A percentile compares a stretch with the other conserved stretches of the same genome.
These are phyloP conservation scores for Aspergillus sp. DNA, from an alignment of 2,329 filamentous ascomycete genomes.

Conservation along the genomic window DNA sequence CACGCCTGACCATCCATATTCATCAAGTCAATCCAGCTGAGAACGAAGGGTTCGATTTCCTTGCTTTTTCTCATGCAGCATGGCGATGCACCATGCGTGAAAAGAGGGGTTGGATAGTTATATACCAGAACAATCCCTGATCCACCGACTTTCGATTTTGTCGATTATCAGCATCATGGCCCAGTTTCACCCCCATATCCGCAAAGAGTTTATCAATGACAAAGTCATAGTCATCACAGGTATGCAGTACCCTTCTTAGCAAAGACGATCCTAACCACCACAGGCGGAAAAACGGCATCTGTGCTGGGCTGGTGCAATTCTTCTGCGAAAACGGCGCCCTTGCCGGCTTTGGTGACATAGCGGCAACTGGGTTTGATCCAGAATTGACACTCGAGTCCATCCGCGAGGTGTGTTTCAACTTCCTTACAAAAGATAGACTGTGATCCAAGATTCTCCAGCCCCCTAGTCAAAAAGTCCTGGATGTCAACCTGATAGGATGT, in stretches of 20 bases:
- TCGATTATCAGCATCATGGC: no score
- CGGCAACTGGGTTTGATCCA: slow-evolving; percentile 42
- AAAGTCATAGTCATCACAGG: slow-evolving; percentile 16
- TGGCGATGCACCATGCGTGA: no score
- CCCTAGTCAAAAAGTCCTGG: slow-evolving; percentile 34
- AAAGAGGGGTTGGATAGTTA: no score
- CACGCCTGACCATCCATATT: background rate
- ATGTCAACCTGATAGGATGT: slow-evolving; percentile 46
- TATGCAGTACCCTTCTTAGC: slow-evolving; percentile 1
- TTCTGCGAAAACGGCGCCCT: slow-evolving; percentile 36
- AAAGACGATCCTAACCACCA: background rate
- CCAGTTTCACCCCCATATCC: slow-evolving; percentile 9
- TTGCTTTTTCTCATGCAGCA: no score
- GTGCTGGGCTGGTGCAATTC: slow-evolving; percentile 36
- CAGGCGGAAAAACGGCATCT: slow-evolving; percentile 43
- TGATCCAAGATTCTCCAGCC: slow-evolving; percentile 15
- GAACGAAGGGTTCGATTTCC: no score
- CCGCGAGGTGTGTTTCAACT: slow-evolving; percentile 25
- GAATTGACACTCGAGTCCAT: slow-evolving; percentile 41
- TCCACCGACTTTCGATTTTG: no score
- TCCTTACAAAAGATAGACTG: background rate
- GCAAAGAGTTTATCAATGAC: slow-evolving; percentile 11
- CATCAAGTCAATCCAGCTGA: no score
- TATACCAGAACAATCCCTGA: no score
- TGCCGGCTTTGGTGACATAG: slow-evolving; percentile 43